These are phyloP conservation scores for Leccinum fallax DNA, from an alignment of 1,284 basidiomycete species.

Conservation along the genomic window DNA sequence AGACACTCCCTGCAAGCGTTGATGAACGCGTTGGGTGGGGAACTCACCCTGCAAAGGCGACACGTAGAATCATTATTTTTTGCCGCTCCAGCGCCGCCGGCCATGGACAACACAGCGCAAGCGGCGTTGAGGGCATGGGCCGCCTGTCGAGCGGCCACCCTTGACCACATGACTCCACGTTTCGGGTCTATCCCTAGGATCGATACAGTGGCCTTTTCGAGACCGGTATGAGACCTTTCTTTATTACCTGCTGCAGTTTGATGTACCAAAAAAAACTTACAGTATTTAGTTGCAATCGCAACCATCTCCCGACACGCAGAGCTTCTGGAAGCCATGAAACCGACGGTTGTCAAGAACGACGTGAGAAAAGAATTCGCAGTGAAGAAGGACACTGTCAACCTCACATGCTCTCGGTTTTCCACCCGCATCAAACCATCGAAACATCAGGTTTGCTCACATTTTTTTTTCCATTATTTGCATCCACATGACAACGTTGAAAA, in stretches of 20 bases:
- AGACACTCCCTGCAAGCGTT: conserved; percentile 41
- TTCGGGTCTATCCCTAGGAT: conserved; percentile 24
- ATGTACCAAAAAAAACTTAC: conserved; percentile 10
- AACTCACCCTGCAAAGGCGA: conserved; percentile 29
- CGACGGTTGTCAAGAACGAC: conserved; percentile 45
- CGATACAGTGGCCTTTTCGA: conserved; percentile 19
- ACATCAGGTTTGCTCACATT: conserved; percentile 36
- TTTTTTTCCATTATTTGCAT: neutral
- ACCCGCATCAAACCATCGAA: conserved; percentile 37
- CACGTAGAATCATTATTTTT: conserved; percentile 45
- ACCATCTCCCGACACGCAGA: conserved; percentile 44
- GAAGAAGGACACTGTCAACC: conserved; percentile 32
- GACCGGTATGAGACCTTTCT: conserved; percentile 12
- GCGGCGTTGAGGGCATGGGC: conserved; percentile 50
- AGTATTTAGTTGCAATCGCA: conserved; percentile 41
- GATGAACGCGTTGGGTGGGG: conserved; percentile 43
- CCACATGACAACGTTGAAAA: conserved; percentile 4
- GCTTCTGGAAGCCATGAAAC: conserved; percentile 41
- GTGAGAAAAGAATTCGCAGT: conserved; percentile 32
- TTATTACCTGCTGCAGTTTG: neutral
- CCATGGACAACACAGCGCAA: conserved; percentile 10
- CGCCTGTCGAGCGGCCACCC: conserved; percentile 37
- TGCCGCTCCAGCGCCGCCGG: conserved; percentile 15
- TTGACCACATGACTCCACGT: conserved; percentile 21
- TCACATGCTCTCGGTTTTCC: conserved; percentile 45